These are phyloP conservation scores for Tuber brumale DNA, from an alignment of 495 filamentous ascomycete species.

Conservation along the genomic window DNA sequence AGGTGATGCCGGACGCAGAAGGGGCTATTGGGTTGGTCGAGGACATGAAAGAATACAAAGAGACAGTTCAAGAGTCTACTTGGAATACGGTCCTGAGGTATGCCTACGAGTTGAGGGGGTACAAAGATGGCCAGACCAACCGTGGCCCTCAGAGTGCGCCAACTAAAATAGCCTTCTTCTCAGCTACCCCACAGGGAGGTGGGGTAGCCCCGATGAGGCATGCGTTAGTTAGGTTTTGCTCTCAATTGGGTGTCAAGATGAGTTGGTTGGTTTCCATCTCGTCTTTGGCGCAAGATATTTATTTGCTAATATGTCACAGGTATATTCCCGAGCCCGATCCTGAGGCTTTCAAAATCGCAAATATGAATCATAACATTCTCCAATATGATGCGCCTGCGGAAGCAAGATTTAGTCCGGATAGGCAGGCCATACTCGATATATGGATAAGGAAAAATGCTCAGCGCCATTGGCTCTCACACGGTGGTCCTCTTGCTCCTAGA, in stretches of 20 bases:
- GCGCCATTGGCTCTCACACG: slow-evolving; percentile 64
- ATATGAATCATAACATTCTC: slow-evolving; percentile 86
- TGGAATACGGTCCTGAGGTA: slow-evolving; percentile 67
- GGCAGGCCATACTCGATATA: slow-evolving; percentile 49
- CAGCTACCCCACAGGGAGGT: slow-evolving; percentile 76
- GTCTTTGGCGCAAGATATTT: not conserved
- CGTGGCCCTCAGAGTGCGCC: not conserved
- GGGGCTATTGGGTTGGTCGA: slow-evolving; percentile 47
- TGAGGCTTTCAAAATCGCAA: slow-evolving; percentile 78
- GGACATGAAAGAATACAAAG: slow-evolving; percentile 56
- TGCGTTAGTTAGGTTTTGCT: slow-evolving; percentile 68
- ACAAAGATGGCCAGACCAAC: slow-evolving; percentile 43
- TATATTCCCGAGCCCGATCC: slow-evolving; percentile 78
- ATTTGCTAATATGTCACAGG: slow-evolving; percentile 41
- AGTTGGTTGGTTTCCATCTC: slow-evolving; percentile 60
- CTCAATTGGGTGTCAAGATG: slow-evolving; percentile 60
- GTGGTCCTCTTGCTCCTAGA: slow-evolving; percentile 65
- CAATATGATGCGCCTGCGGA: slow-evolving; percentile 66
- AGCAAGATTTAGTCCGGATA: slow-evolving; percentile 59
- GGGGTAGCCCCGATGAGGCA: slow-evolving; percentile 86
- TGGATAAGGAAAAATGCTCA: slow-evolving; percentile 73
- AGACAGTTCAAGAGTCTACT: slow-evolving; percentile 55
- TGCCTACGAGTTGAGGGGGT: slow-evolving; percentile 57
- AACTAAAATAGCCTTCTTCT: slow-evolving; percentile 76
- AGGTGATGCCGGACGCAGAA: slow-evolving; percentile 66